A percentile compares a stretch with the other conserved stretches of the same genome.
Evolutionary conservation across 192 early-diverging fungal genomes (phyloP).

Genomic region (Oehlia diaphana): DNA sequence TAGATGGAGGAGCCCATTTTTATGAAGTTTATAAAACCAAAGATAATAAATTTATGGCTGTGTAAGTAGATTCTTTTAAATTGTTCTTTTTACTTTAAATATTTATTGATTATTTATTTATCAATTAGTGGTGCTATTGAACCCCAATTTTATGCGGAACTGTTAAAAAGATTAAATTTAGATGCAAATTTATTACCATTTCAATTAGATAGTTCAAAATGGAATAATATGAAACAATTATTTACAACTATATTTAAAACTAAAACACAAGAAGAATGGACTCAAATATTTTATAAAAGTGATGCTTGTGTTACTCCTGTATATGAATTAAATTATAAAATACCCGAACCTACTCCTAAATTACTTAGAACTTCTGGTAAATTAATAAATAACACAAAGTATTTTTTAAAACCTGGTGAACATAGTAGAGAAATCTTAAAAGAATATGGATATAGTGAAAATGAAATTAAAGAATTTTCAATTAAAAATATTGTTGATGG

Average conservation of each 20-base stretch:
- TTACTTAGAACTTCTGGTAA: slow-evolving; percentile 26
- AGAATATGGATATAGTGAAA: slow-evolving; percentile 43
- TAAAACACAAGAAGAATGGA: slow-evolving; percentile 68
- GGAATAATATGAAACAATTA: slow-evolving; percentile 52
- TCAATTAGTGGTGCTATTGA: slow-evolving; percentile 57
- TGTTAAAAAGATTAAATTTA: slow-evolving; percentile 50
- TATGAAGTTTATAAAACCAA: slow-evolving; percentile 69
- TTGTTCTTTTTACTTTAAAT: not conserved
- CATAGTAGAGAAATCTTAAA: slow-evolving; percentile 44
- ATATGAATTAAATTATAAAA: slow-evolving; percentile 33
- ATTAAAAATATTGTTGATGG: slow-evolving; percentile 32
- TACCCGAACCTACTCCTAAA: not conserved
- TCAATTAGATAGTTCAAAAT: slow-evolving; percentile 51
- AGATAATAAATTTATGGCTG: slow-evolving; percentile 63
- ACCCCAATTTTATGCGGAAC: slow-evolving; percentile 58
- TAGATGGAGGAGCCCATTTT: slow-evolving; percentile 70
- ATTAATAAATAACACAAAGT: slow-evolving; percentile 11
- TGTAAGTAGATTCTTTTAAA: slow-evolving; percentile 36
- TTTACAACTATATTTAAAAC: slow-evolving; percentile 50
- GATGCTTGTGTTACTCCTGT: slow-evolving; percentile 73
- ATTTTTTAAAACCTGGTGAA: slow-evolving; percentile 46
- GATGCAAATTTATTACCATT: slow-evolving; percentile 36
- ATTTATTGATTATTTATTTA: not conserved
- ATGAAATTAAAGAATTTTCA: slow-evolving; percentile 40
- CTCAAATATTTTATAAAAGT: slow-evolving; percentile 52